A percentile compares a stretch with the other conserved stretches of the same genome.
phyloP scores from a whole-genome alignment of 164 flowering plant species.

The Pachysandra terminalis region DNA sequence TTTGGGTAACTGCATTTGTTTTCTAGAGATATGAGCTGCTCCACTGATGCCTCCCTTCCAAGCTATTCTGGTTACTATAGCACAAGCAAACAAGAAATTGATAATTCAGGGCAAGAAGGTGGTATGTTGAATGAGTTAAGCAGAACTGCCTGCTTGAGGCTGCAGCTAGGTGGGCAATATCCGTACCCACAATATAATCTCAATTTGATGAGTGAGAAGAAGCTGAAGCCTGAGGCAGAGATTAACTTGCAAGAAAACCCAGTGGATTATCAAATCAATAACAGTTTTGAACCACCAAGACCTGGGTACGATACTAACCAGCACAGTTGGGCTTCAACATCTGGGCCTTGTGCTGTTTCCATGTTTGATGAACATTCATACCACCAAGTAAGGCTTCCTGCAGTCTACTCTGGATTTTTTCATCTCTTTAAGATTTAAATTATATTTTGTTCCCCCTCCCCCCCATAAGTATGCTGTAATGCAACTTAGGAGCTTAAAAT shows the following conservation, averaged over 20 bases:
- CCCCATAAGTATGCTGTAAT: too few species aligned
- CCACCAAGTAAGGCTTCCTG: conserved; percentile 35
- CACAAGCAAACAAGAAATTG: conserved; percentile 44
- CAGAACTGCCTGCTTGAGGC: conserved; percentile 37
- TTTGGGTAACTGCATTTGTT: neutral
- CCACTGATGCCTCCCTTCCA: conserved; percentile 40
- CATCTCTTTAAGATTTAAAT: neutral
- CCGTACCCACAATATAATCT: conserved; percentile 35
- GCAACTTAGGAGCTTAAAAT: too few species aligned
- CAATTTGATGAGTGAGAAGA: conserved; percentile 33
- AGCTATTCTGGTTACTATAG: conserved; percentile 43
- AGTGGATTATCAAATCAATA: conserved; percentile 37
- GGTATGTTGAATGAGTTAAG: conserved; percentile 36
- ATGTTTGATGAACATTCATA: conserved; percentile 43
- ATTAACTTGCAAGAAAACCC: conserved; percentile 39
- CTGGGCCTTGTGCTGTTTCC: conserved; percentile 39
- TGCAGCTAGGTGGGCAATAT: conserved; percentile 52
- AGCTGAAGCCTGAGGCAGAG: conserved; percentile 34
- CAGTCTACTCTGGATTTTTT: neutral
- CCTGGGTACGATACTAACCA: conserved; percentile 34
- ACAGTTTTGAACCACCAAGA: conserved; percentile 40
- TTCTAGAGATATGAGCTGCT: conserved; percentile 43
- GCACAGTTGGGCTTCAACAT: conserved; percentile 42
- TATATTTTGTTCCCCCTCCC: too few species aligned
- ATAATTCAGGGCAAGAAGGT: conserved; percentile 37